Percentiles rank a stretch among this genome's conserved stretches.
Evolutionary conservation across 345 rosid species (phyloP).

Genomic region (Lepidium didymum): DNA sequence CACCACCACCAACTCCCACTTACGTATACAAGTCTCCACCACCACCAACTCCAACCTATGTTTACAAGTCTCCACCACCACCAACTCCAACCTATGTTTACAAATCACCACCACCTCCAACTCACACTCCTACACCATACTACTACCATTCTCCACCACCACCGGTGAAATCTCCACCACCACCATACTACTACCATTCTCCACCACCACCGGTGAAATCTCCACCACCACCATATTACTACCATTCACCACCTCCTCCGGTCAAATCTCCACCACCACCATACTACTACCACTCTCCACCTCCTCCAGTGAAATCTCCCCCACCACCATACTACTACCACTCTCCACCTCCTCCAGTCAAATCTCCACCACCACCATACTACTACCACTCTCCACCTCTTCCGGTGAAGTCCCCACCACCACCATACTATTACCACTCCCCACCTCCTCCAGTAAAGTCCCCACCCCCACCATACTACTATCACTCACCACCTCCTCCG

Average conservation of each 20-base stretch:
- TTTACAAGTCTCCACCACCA: neutral
- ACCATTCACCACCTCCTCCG: conserved; percentile 29
- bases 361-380: conserved; percentile 21
- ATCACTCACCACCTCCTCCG: conserved; percentile 39
- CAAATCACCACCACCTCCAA: conserved; percentile 35
- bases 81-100: conserved; percentile 3
- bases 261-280: conserved; percentile 11
- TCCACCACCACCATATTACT: conserved; percentile 22
- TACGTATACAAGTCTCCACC: conserved; percentile 38
- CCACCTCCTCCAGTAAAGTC: conserved; percentile 30
- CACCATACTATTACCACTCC: conserved; percentile 28
- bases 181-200: neutral
- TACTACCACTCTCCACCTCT: conserved; percentile 30
- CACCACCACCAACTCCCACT: neutral
- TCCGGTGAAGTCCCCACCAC: conserved; percentile 13
- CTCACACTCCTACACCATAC: conserved; percentile 24
- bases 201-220: conserved; percentile 19
- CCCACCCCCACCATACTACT: conserved; percentile 22
- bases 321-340: conserved; percentile 16
- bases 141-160: conserved; percentile 31
- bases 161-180: conserved; percentile 3
- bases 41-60: conserved; percentile 2
- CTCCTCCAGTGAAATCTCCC: conserved; percentile 8
- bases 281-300: conserved; percentile 29
- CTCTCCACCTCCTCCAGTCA: conserved; percentile 15